phyloP scores from a whole-genome alignment of 228 moss, liverwort and hornwort genomes.

The Sphagnum fallax region DNA sequence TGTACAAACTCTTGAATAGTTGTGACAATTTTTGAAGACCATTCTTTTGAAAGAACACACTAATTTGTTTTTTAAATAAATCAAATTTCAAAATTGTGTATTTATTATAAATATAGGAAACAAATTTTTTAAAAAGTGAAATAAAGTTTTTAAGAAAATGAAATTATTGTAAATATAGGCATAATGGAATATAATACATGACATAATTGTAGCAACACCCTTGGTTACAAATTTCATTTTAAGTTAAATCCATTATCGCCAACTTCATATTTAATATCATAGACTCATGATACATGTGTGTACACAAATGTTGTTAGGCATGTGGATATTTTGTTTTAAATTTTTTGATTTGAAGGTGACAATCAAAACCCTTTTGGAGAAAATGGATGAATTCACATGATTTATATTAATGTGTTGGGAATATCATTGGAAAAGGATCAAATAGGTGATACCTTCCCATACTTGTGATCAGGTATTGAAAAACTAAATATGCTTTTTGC shows the following conservation, averaged over 20 bases:
- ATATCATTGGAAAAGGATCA: too few relatives aligned
- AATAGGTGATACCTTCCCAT: slow-evolving; percentile 34
- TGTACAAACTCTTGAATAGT: not conserved
- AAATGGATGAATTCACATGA: too few relatives aligned
- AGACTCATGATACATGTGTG: not conserved
- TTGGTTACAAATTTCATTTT: too few relatives aligned
- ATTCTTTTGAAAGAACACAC: too few relatives aligned
- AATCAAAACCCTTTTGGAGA: not conserved
- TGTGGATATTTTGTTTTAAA: not conserved
- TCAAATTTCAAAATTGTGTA: too few relatives aligned
- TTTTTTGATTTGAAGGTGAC: not conserved
- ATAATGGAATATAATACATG: too few relatives aligned
- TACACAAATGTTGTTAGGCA: not conserved
- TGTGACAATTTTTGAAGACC: not conserved
- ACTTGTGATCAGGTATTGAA: slow-evolving; percentile 53
- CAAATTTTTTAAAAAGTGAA: not conserved
- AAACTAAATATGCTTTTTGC: slow-evolving; percentile 48
- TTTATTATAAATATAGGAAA: not conserved
- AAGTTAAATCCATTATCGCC: too few relatives aligned
- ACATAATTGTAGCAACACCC: too few relatives aligned
- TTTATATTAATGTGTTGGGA: too few relatives aligned
- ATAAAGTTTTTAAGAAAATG: not conserved
- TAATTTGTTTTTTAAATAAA: too few relatives aligned
- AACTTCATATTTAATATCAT: too few relatives aligned
- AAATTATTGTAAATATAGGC: too few relatives aligned